phyloP scores from a whole-genome alignment of 2,329 filamentous ascomycete species.

The Cladosporium sp. region DNA sequence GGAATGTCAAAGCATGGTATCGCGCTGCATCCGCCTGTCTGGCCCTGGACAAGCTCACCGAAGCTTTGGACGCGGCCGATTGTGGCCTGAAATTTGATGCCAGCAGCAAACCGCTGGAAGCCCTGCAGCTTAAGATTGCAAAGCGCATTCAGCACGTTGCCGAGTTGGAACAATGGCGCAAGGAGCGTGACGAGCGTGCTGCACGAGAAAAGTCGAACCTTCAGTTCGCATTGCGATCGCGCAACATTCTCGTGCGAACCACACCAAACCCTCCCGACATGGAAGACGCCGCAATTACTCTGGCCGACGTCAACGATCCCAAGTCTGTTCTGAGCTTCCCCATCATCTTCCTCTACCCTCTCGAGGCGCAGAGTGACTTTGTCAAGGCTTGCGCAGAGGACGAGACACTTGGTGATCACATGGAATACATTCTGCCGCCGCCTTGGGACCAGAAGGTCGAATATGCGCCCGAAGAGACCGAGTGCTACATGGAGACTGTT shows the following conservation, averaged over 20 bases:
- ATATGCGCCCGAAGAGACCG: conserved; percentile 67
- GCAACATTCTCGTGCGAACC: conserved; percentile 68
- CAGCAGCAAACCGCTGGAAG: conserved; percentile 66
- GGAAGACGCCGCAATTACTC: conserved; percentile 74
- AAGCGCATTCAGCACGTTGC: conserved; percentile 60
- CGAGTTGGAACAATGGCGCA: conserved; percentile 58
- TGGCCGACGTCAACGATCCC: conserved; percentile 74
- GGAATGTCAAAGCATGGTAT: conserved; percentile 89
- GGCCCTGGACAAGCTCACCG: conserved; percentile 72
- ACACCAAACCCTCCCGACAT: conserved; percentile 78
- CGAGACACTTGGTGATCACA: conserved; percentile 72
- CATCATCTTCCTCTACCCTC: conserved; percentile 80
- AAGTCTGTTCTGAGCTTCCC: conserved; percentile 74
- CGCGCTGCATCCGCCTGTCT: conserved; percentile 78
- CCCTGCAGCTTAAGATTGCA: conserved; percentile 64
- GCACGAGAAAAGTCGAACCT: conserved; percentile 60
- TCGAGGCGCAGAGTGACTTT: conserved; percentile 81
- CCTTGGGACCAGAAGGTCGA: conserved; percentile 76
- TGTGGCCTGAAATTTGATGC: conserved; percentile 73
- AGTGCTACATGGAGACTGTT: conserved; percentile 86
- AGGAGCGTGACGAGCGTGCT: conserved; percentile 57
- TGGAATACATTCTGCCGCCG: conserved; percentile 81
- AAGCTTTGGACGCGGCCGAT: conserved; percentile 78
- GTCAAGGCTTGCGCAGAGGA: conserved; percentile 83
- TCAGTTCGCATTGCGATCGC: conserved; percentile 58